Evolutionary conservation across 805 yeast species (phyloP).

Genomic region (Middelhovenomyces tepae): DNA sequence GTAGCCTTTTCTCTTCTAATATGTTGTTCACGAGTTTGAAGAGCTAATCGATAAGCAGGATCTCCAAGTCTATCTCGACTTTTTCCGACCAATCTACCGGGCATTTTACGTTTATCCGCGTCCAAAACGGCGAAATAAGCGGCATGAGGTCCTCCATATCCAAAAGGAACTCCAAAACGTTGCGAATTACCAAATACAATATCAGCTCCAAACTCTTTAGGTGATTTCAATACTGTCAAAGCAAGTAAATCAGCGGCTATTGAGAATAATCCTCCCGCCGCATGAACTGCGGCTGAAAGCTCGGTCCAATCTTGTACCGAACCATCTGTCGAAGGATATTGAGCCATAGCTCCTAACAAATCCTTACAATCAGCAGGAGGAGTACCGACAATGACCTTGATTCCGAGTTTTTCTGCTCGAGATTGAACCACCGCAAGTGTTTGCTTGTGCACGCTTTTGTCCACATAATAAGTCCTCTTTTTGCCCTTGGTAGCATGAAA

Average conservation of each 20-base stretch:
- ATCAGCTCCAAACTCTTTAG: constrained; percentile 82
- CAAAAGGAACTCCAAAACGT: constrained; percentile 96
- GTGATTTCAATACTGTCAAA: constrained; percentile 75
- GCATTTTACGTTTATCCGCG: constrained; percentile 80
- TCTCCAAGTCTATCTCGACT: constrained; percentile 87
- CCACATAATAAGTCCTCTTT: constrained; percentile 61
- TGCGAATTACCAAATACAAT: constrained; percentile 89
- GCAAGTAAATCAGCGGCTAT: constrained; percentile 93
- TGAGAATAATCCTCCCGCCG: constrained; percentile 63
- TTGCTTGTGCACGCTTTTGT: constrained; percentile 71
- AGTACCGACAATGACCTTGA: constrained; percentile 53
- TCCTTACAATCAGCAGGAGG: constrained; percentile 36
- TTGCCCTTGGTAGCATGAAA: constrained; percentile 61
- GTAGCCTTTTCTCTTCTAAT: constrained; percentile 97
- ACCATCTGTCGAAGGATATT: constrained; percentile 89
- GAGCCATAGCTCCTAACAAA: constrained; percentile 76
- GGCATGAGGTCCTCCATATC: constrained; percentile 98
- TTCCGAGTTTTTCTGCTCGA: constrained; percentile 67
- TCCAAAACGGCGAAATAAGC: constrained; percentile 89
- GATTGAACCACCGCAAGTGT: constrained; percentile 71
- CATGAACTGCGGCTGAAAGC: constrained; percentile 59
- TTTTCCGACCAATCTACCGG: constrained; percentile 92
- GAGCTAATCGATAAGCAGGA: constrained; percentile 82
- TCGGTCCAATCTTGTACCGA: constrained; percentile 42
- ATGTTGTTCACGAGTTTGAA: constrained; percentile 98